Conservation (phyloP, 75 land plant species). For the Picea sitchensis region DNA sequence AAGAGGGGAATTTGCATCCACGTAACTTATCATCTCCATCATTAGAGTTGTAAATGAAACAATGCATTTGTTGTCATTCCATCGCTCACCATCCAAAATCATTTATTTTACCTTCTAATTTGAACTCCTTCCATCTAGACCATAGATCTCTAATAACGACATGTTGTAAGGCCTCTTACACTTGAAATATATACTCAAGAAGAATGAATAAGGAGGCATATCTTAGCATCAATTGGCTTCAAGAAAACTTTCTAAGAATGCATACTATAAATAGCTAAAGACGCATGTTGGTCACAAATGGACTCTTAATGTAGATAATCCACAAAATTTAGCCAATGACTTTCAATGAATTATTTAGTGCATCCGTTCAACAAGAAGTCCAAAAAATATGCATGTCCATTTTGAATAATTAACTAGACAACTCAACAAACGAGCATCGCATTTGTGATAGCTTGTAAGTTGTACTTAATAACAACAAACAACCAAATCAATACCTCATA, state of each 20-base stretch:
- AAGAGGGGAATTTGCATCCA: background rate
- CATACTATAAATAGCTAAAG: background rate
- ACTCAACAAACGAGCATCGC: background rate
- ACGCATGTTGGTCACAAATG: background rate
- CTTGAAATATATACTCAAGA: background rate
- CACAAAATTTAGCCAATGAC: background rate
- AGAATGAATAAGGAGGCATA: background rate
- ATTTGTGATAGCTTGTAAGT: background rate
- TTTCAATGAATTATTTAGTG: background rate
- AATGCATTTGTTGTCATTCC: background rate
- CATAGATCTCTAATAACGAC: background rate
- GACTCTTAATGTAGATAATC: too few species aligned
- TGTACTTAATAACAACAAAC: background rate
- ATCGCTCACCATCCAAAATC: background rate
- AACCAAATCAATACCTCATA: background rate
- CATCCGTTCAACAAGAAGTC: background rate
- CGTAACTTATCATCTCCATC: background rate
- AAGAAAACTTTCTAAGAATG: background rate
- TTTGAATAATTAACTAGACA: background rate
- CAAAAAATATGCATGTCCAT: background rate
- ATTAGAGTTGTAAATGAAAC: background rate
- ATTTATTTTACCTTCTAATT: background rate
- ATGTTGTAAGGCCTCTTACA: background rate
- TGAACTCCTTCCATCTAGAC: background rate
- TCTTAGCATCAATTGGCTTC: background rate